These are phyloP conservation scores for Diddensiella transvaalensis DNA, from an alignment of 805 yeast genomes.

Conservation along the genomic window DNA sequence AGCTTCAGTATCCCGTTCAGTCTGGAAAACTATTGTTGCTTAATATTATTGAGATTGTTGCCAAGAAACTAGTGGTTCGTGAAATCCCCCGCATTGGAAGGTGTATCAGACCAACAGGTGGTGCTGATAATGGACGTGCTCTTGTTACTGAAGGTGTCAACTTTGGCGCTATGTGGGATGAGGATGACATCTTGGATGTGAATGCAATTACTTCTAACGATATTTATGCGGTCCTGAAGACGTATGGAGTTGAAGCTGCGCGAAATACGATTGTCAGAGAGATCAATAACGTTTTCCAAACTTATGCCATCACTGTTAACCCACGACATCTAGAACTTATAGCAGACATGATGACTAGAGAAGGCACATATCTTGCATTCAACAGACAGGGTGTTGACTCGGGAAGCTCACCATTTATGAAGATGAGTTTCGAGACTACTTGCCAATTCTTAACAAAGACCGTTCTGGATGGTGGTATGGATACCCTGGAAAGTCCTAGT, in stretches of 20 bases:
- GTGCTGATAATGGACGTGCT: conserved; percentile 60
- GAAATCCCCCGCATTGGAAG: conserved; percentile 90
- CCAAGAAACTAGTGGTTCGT: conserved; percentile 86
- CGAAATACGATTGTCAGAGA: conserved; percentile 95
- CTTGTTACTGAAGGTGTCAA: conserved; percentile 97
- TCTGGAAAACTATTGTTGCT: conserved; percentile 96
- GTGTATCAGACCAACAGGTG: conserved; percentile 70
- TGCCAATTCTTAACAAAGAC: conserved; percentile 97
- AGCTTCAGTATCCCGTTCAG: conserved; percentile 74
- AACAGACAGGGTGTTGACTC: conserved; percentile 98
- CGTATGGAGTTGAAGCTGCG: conserved; percentile 99
- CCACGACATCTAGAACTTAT: conserved; percentile 92
- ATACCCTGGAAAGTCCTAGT: conserved; percentile 84
- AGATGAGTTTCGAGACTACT: conserved; percentile 98
- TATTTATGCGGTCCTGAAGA: conserved; percentile 79
- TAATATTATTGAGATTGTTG: conserved; percentile 87
- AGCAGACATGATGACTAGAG: conserved; percentile 99
- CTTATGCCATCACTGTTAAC: conserved; percentile 91
- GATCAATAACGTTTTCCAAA: conserved; percentile 91
- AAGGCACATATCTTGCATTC: conserved; percentile 94
- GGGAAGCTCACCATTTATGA: conserved; percentile 92
- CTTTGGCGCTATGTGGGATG: conserved; percentile 97
- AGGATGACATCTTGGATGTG: conserved; percentile 86
- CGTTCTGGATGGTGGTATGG: conserved; percentile 86
- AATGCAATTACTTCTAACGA: conserved; percentile 90